Evolutionary conservation across 2,329 filamentous ascomycete species (phyloP), one percentile per base, ranked within the genome.

Genomic region (Tolypocladium sp.): DNA sequence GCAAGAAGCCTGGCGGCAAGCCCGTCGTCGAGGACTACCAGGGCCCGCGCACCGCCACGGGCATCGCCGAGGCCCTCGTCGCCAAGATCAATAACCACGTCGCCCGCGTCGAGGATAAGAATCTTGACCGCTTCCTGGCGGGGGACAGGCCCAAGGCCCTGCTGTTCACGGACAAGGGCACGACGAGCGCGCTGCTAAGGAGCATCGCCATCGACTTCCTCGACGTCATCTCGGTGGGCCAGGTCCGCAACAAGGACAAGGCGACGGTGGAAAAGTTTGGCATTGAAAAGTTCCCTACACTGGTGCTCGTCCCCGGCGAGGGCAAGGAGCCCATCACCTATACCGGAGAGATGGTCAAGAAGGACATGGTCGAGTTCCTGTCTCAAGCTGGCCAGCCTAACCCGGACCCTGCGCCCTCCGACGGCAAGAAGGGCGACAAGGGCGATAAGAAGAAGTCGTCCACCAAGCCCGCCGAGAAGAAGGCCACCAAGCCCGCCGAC

Each of bases 51-150:
- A 88, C 82, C 4, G 90, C 92, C n/a, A 92, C 91, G 69, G 90
- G 78, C 58, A 97, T 99, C 63, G 87, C 92, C 41, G 90, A 96
- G 58, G 87, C 90, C 8, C 89, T 97, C 57, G 84, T 90, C 57
- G 85, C 90, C 66, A 91, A 89, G 74, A 96, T 99, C 67, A 92
- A 91, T 65, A 97, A 97, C 76, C 87, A 94, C 68, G 93, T 99
- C 51, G 88, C 88, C 71, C 84, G 85, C 62, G 77, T 97, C 55
- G 86, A 87, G 20, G 91, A 96, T 73, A 90, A 90, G 74, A 88
- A 90, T 53, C 69, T 96, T 42, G 87, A 91, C 59, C 77, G 77
- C 15, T 99, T 93, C 82, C 73, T 97, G 60, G 81, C 83, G 52
- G 87, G 86, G 61, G 83, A 89, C 25, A 83, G 81, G 15, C 84